Conservation (phyloP, 495 filamentous ascomycete species). For the Aspergillus indologenus region DNA sequence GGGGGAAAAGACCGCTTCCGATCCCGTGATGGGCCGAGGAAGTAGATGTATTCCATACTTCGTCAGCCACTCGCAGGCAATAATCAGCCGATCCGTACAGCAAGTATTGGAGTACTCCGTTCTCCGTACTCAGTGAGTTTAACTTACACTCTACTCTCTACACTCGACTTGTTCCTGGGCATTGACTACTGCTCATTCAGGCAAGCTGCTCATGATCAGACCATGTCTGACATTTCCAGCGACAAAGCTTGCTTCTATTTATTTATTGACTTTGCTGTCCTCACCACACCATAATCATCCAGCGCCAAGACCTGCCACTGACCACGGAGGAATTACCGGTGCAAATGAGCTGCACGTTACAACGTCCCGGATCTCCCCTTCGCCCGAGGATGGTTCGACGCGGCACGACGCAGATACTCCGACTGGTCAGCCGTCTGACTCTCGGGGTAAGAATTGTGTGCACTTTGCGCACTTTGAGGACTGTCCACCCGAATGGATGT, state of each 20-base stretch:
- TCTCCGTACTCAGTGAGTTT: too few relatives aligned
- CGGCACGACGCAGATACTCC: conserved; percentile 5
- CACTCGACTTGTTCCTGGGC: too few relatives aligned
- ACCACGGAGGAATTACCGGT: conserved; percentile 13
- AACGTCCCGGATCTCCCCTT: conserved; percentile 23
- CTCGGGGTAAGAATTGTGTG: neutral
- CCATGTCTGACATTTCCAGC: neutral
- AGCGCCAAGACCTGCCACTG: neutral
- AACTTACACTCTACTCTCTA: too few relatives aligned
- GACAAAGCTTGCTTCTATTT: neutral
- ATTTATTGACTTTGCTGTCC: neutral
- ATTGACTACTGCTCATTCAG: neutral
- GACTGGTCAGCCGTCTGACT: conserved; percentile 1
- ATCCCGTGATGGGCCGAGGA: conserved; percentile 25
- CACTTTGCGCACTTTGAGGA: too few relatives aligned
- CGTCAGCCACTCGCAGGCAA: neutral
- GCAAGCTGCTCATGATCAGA: neutral
- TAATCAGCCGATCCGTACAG: conserved; percentile 5
- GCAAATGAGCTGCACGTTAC: conserved; percentile 15
- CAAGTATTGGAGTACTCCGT: too few relatives aligned
- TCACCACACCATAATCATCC: neutral
- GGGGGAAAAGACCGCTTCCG: conserved; percentile 9
- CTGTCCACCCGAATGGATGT: neutral
- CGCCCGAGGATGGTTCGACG: conserved; percentile 24
- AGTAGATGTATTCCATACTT: too few relatives aligned